These are phyloP conservation scores for Coemansia sp. DNA, from an alignment of 192 early-diverging fungal genomes.

Conservation along the genomic window DNA sequence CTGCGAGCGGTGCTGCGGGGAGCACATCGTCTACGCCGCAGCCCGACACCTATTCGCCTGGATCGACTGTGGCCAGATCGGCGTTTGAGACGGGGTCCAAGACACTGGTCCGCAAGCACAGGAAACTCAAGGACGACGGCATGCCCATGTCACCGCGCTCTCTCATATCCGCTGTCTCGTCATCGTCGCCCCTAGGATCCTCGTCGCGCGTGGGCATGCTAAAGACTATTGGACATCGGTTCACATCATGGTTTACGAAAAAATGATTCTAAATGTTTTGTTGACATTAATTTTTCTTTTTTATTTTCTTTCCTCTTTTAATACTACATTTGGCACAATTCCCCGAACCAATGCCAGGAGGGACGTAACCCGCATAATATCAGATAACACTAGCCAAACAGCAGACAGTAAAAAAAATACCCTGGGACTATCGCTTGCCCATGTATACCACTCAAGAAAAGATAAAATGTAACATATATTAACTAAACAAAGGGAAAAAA, in stretches of 20 bases:
- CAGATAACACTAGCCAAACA: no score
- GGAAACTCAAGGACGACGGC: conserved; percentile 6
- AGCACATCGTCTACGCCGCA: conserved; percentile 1
- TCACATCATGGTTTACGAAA: conserved; percentile 52
- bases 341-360: no score
- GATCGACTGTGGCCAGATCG: conserved; percentile 24
- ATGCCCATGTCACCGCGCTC: conserved; percentile 36
- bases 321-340: neutral
- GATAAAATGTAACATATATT: neutral
- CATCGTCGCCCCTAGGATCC: conserved; percentile 28
- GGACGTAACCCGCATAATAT: no score
- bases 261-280: conserved; percentile 7
- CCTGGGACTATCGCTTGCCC: no score
- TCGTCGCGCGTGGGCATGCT: conserved; percentile 25
- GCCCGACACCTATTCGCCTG: conserved; percentile 7
- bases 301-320: neutral
- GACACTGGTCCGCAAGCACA: conserved; percentile 27
- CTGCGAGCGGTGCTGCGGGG: neutral
- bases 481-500: neutral
- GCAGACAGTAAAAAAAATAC: neutral
- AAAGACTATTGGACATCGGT: conserved; percentile 25
- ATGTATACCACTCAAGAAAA: no score
- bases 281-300: neutral
- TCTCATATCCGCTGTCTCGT: conserved; percentile 45
- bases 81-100: conserved; percentile 32